Evolutionary conservation across 176 grass and related monocot species (phyloP), one percentile per base, ranked within the genome.

Genomic region (Oryza brachyantha): DNA sequence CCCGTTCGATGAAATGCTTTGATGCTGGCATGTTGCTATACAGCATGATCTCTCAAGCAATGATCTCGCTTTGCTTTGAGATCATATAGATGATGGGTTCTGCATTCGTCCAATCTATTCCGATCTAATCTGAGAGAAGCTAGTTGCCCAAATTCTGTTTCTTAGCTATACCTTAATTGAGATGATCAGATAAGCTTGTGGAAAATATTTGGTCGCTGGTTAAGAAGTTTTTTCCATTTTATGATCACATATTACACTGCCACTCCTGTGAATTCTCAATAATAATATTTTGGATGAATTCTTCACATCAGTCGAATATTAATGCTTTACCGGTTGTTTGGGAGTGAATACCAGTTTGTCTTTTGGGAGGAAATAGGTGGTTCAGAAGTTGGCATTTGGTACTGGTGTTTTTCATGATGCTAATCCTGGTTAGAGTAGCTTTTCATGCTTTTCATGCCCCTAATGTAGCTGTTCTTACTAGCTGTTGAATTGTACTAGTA

Each of bases 1-100:
- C 29, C 43, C 43, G 60, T 26, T 79, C 36, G 83, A 67, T 29
- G 76, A 85, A 73, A 85, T 74, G 75, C 45, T 42, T 78, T 2
- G 8, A 36, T 81, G 67, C 31, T 37, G 39, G 55, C 25, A 57
- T 78, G 25, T 14, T 50, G 27, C 13, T 25, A n/a, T 61, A 64
- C 43, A 36, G 11, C 57, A 7, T 40, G 21, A 48, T 25, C 29
- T 29, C 40, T 13, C 26, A 77, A 13, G 42, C 61, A 13, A 19
- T 60, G 72, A 36, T 76, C 61, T 83, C 11, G 17, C 31, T 29
- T 4, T 81, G 40, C 48, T 39, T 63, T 74, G 54, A 35, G 66
- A 13, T 29, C 25, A 75, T 2, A 32, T 32, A 32, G 25, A 74
- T 66, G 29, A 24, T 42, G 27, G 10, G 8, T n/a, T 57, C 52